Percentiles rank a stretch among this genome's conserved stretches.
Evolutionary conservation across 129 eudicot genomes (phyloP).

Genomic region (Logfia minima): DNA sequence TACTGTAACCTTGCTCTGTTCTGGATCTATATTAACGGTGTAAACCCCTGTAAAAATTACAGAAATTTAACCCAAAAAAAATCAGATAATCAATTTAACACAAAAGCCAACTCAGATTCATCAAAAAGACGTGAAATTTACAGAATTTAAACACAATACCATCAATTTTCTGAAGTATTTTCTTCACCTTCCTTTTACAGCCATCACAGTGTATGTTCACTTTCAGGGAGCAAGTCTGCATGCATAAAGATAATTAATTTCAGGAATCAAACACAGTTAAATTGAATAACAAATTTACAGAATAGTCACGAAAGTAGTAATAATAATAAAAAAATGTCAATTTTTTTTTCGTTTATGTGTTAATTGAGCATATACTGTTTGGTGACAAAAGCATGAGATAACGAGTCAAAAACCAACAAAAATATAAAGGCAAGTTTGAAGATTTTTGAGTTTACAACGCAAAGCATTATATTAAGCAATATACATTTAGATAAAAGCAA

Average conservation of each 20-base stretch:
- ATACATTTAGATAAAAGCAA: constrained; percentile 3
- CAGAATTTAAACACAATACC: constrained; percentile 41
- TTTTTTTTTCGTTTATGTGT: not conserved
- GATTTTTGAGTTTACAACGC: constrained; percentile 43
- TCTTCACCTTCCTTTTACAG: constrained; percentile 90
- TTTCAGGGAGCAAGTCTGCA: constrained; percentile 89
- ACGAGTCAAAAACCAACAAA: constrained; percentile 14
- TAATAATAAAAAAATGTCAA: not conserved
- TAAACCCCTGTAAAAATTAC: constrained; percentile 55
- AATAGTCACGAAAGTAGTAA: constrained; percentile 3
- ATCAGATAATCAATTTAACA: not conserved
- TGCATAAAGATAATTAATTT: constrained; percentile 33
- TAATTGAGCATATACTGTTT: constrained; percentile 19
- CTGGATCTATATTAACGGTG: constrained; percentile 62
- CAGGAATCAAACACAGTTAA: constrained; percentile 18
- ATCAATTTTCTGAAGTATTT: constrained; percentile 93
- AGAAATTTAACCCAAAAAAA: not conserved
- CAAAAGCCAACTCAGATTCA: constrained; percentile 26
- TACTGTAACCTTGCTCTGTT: constrained; percentile 77
- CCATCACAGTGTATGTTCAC: constrained; percentile 99
- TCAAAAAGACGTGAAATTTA: constrained; percentile 18
- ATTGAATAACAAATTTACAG: constrained; percentile 9
- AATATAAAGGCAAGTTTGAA: constrained; percentile 23
- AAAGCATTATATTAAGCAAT: constrained; percentile 26
- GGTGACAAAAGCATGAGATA: not conserved